Percentiles rank a stretch among this genome's conserved stretches.
These are phyloP conservation scores for Chlamydomonas eustigma DNA, from an alignment of 139 green algal genomes.

Conservation along the genomic window DNA sequence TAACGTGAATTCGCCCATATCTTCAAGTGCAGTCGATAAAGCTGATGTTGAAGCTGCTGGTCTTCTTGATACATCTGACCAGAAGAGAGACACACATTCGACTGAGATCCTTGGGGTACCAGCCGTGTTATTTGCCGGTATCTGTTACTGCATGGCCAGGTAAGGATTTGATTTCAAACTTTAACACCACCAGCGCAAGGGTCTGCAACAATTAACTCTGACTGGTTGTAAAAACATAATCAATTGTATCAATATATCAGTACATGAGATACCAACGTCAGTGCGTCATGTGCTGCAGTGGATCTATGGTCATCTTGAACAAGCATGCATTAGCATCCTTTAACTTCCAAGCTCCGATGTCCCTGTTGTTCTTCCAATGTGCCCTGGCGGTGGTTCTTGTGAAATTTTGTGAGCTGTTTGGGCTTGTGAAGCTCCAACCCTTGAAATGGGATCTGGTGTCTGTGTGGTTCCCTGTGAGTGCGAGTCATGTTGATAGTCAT, in stretches of 20 bases:
- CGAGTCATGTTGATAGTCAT: constrained; percentile 76
- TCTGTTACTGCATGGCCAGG: constrained; percentile 47
- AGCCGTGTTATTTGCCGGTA: constrained; percentile 32
- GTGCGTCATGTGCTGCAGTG: background rate
- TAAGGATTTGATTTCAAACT: background rate
- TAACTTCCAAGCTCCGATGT: constrained; percentile 64
- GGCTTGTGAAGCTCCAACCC: constrained; percentile 64
- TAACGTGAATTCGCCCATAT: too few species aligned
- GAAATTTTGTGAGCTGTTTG: constrained; percentile 42
- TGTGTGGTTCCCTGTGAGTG: constrained; percentile 64
- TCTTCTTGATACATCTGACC: too few species aligned
- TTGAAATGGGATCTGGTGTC: constrained; percentile 55
- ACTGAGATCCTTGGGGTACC: constrained; percentile 13
- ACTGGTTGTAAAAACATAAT: too few species aligned
- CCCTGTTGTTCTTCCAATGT: constrained; percentile 84
- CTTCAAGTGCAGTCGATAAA: too few species aligned
- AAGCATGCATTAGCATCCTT: constrained; percentile 80
- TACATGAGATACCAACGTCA: too few species aligned
- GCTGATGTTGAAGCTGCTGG: too few species aligned
- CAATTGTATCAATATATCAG: too few species aligned
- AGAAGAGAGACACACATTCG: too few species aligned
- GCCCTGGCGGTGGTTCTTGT: constrained; percentile 60
- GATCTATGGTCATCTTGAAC: constrained; percentile 74
- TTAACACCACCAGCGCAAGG: too few species aligned
- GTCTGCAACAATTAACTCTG: too few species aligned